phyloP scores from a whole-genome alignment of 2,329 filamentous ascomycete species.

The Alternaria hordeiaustralica region DNA sequence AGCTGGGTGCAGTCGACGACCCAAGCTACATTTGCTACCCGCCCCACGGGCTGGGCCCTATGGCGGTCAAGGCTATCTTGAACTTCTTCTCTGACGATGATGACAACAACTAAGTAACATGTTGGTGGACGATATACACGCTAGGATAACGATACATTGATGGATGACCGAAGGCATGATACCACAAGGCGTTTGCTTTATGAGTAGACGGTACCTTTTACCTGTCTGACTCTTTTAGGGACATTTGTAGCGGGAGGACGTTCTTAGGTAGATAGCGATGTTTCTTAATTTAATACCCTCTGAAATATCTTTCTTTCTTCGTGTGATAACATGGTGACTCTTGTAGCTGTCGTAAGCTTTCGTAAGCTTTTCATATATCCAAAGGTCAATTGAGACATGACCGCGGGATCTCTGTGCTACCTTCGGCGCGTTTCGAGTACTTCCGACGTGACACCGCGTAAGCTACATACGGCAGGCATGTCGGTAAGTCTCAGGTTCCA shows the following conservation, averaged over 20 bases:
- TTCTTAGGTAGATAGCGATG: conserved; percentile 12
- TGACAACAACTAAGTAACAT: conserved; percentile 34
- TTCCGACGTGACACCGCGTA: neutral
- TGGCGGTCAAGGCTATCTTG: conserved; percentile 83
- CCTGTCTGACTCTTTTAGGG: conserved; percentile 2
- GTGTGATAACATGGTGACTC: neutral
- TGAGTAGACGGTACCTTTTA: conserved; percentile 2
- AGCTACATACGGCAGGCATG: neutral
- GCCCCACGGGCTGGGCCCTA: conserved; percentile 79
- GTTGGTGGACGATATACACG: conserved; percentile 5
- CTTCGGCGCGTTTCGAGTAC: neutral
- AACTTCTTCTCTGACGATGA: conserved; percentile 83
- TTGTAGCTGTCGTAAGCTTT: neutral
- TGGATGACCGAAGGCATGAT: conserved; percentile 22
- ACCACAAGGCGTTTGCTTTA: conserved; percentile 25
- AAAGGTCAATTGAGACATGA: neutral
- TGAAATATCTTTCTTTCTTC: neutral
- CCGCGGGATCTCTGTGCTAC: neutral
- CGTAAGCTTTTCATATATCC: neutral
- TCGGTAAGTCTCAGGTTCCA: neutral
- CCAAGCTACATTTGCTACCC: conserved; percentile 91
- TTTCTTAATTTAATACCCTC: conserved; percentile 19
- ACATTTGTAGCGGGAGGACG: conserved; percentile 5
- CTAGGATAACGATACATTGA: conserved; percentile 13
- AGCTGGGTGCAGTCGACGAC: conserved; percentile 85